A percentile compares a stretch with the other conserved stretches of the same genome.
Conservation (phyloP, 352 stramenopile species). For the Phytophthora sp. region DNA sequence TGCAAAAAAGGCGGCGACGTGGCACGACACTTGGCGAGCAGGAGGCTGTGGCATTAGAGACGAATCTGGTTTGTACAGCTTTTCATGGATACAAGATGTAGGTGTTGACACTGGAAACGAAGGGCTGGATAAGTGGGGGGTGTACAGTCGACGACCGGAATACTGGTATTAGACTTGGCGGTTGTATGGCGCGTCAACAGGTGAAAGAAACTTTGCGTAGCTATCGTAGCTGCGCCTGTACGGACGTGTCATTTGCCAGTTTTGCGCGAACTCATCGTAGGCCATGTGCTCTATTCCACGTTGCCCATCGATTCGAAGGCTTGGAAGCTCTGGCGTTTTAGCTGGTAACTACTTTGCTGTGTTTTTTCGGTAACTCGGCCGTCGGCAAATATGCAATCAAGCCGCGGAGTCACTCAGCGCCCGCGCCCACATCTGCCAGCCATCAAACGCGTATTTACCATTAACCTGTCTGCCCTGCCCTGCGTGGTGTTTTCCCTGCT, state of each 20-base stretch:
- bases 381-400: no score
- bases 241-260: conserved; percentile 1
- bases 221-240: background rate
- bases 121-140: no score
- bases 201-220: no score
- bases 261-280: no score
- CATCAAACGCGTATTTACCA: conserved; percentile 40
- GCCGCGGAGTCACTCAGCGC: no score
- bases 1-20: conserved; percentile 6
- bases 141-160: background rate
- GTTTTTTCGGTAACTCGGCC: background rate
- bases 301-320: conserved; percentile 16
- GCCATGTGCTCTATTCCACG: conserved; percentile 13
- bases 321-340: background rate
- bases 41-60: no score
- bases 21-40: background rate
- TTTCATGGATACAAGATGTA: no score
- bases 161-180: conserved; percentile 1
- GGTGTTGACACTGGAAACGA: no score
- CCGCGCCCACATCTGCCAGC: no score
- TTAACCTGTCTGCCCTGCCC: conserved; percentile 17
- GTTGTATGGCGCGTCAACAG: conserved; percentile 14
- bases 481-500: conserved; percentile 10
- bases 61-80: no score
- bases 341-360: background rate